phyloP scores from a whole-genome alignment of 108 stramenopile genomes.

The Stephanodiscus triporus region DNA sequence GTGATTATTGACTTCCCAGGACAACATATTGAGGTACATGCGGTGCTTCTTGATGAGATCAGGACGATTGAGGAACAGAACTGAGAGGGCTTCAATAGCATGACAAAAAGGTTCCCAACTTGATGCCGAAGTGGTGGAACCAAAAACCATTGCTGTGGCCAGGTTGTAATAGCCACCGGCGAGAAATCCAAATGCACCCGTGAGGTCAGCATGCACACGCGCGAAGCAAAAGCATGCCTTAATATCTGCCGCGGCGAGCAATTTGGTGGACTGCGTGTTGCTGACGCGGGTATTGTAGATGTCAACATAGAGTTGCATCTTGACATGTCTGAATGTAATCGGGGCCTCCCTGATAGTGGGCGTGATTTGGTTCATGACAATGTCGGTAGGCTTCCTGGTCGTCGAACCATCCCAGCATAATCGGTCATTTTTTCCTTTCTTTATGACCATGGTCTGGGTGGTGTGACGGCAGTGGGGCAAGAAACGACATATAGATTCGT shows the following conservation, averaged over 20 bases:
- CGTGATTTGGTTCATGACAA: neutral
- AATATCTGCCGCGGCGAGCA: neutral
- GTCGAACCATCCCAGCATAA: conserved; percentile 1
- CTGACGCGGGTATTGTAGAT: neutral
- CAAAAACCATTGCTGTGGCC: conserved; percentile 16
- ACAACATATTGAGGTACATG: neutral
- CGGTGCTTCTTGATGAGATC: neutral
- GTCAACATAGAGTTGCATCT: neutral
- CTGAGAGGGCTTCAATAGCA: conserved; percentile 1
- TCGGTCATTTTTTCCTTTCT: neutral
- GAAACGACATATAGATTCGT: neutral
- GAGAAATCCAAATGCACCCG: conserved; percentile 9
- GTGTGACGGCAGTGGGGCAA: neutral
- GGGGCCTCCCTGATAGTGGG: neutral
- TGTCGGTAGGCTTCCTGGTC: neutral
- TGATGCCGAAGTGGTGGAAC: neutral
- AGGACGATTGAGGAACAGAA: neutral
- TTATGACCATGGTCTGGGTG: neutral
- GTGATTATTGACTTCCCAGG: neutral
- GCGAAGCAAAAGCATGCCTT: conserved; percentile 15
- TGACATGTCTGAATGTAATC: neutral
- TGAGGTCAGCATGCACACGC: neutral
- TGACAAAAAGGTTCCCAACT: conserved; percentile 10
- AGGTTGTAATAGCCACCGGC: neutral
- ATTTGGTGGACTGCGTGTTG: neutral